phyloP scores from a whole-genome alignment of 768 basidiomycete species.

The Tulasnella sp. region DNA sequence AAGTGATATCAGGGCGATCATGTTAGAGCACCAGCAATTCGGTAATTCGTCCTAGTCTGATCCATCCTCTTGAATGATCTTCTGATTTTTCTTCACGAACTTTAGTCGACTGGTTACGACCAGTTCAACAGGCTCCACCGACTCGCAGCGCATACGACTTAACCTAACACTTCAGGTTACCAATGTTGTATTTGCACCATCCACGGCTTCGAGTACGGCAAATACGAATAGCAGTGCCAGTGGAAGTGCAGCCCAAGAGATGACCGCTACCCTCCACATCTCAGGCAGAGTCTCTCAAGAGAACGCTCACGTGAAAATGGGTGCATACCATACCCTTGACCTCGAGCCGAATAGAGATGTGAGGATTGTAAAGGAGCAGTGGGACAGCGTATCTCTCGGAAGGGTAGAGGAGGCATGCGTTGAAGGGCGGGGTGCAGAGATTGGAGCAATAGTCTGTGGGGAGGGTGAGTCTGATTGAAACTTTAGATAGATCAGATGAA shows the following conservation, averaged over 20 bases:
- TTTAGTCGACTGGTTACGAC: constrained; percentile 64
- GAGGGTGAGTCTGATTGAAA: constrained; percentile 42
- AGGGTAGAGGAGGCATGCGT: constrained; percentile 79
- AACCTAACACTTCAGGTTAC: constrained; percentile 74
- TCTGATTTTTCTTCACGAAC: neutral
- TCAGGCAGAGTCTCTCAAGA: constrained; percentile 76
- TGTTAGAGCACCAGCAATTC: constrained; percentile 73
- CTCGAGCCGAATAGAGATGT: constrained; percentile 85
- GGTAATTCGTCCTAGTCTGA: constrained; percentile 33
- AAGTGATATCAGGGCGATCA: constrained; percentile 44
- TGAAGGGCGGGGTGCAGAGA: constrained; percentile 91
- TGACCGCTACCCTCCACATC: constrained; percentile 53
- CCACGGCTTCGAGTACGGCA: constrained; percentile 27
- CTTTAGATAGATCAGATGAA: neutral
- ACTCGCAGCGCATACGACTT: constrained; percentile 76
- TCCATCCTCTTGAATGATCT: neutral
- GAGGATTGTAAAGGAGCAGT: constrained; percentile 75
- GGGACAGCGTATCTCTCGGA: constrained; percentile 80
- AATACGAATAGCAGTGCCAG: constrained; percentile 20
- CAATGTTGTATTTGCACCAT: constrained; percentile 69
- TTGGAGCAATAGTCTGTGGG: constrained; percentile 90
- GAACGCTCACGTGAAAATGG: constrained; percentile 80
- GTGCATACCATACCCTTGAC: constrained; percentile 90
- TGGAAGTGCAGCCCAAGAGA: constrained; percentile 24
- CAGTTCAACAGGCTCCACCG: constrained; percentile 86